Evolutionary conservation across 2,329 filamentous ascomycete genomes (phyloP).

Genomic region (Pseudogymnoascus sp.): DNA sequence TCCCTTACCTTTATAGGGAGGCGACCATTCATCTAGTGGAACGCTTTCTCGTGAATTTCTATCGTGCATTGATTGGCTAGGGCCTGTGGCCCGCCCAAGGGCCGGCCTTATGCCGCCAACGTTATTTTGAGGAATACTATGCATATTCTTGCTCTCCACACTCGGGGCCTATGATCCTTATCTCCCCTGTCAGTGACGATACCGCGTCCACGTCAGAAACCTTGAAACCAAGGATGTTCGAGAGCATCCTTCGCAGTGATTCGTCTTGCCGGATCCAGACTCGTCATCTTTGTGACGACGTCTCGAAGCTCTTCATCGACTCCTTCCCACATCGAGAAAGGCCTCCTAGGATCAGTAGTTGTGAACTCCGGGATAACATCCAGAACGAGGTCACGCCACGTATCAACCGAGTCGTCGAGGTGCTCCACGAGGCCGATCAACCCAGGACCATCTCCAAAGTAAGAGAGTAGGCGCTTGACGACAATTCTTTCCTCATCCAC

Average conservation of each 20-base stretch:
- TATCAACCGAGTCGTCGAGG: slow-evolving; percentile 26
- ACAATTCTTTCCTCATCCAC: slow-evolving; percentile 29
- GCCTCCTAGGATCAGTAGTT: slow-evolving; percentile 33
- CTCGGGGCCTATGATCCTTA: neutral
- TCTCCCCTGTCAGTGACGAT: neutral
- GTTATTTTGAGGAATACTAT: neutral
- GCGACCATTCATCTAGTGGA: neutral
- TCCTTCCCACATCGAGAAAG: slow-evolving; percentile 34
- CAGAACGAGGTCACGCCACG: neutral
- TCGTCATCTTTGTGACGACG: slow-evolving; percentile 32
- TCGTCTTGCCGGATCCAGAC: slow-evolving; percentile 32
- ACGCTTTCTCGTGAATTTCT: neutral
- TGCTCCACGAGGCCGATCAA: slow-evolving; percentile 34
- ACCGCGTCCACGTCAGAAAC: too few relatives aligned
- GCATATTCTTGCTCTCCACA: neutral
- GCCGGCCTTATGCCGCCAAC: neutral
- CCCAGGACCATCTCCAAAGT: slow-evolving; percentile 36
- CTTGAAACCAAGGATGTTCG: slow-evolving; percentile 26
- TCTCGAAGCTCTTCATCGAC: slow-evolving; percentile 34
- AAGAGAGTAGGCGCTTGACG: slow-evolving; percentile 39
- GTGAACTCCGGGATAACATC: neutral
- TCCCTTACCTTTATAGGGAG: neutral
- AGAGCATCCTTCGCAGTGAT: slow-evolving; percentile 34
- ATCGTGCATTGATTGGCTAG: neutral
- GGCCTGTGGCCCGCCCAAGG: neutral